These are phyloP conservation scores for Euphrasia arctica DNA, from an alignment of 305 asterid species.

Conservation along the genomic window DNA sequence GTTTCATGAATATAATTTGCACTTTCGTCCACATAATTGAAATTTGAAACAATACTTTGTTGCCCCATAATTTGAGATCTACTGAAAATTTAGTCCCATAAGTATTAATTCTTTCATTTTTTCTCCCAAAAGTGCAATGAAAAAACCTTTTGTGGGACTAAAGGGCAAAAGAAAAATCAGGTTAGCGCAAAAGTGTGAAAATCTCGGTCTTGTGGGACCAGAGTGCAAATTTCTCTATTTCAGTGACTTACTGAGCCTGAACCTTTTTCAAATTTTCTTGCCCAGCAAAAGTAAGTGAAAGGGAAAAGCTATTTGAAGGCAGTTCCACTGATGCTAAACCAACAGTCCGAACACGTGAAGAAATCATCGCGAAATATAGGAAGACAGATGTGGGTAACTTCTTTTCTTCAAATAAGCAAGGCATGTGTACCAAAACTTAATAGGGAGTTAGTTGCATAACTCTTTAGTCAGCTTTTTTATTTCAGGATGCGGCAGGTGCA, in stretches of 20 bases:
- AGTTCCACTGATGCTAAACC: conserved; percentile 63
- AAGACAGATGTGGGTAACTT: conserved; percentile 54
- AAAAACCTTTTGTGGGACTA: no score
- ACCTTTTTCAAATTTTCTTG: conserved; percentile 18
- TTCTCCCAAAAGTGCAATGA: no score
- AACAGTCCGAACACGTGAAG: conserved; percentile 69
- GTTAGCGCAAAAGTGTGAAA: no score
- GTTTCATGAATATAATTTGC: no score
- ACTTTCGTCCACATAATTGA: no score
- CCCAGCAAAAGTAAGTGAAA: conserved; percentile 53
- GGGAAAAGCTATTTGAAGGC: conserved; percentile 80
- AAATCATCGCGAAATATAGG: conserved; percentile 92
- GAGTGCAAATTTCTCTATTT: neutral
- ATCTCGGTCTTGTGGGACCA: no score
- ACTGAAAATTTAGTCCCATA: no score
- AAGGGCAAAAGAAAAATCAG: no score
- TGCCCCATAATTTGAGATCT: no score
- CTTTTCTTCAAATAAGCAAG: conserved; percentile 15
- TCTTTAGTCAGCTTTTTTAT: conserved; percentile 23
- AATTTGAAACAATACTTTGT: no score
- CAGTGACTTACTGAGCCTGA: conserved; percentile 24
- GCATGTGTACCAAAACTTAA: conserved; percentile 19
- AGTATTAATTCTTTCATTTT: no score
- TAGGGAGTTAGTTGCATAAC: conserved; percentile 29
- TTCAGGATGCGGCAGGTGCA: conserved; percentile 72